Conservation (phyloP, 73 alveolate species). For the Effrenium voratum region DNA sequence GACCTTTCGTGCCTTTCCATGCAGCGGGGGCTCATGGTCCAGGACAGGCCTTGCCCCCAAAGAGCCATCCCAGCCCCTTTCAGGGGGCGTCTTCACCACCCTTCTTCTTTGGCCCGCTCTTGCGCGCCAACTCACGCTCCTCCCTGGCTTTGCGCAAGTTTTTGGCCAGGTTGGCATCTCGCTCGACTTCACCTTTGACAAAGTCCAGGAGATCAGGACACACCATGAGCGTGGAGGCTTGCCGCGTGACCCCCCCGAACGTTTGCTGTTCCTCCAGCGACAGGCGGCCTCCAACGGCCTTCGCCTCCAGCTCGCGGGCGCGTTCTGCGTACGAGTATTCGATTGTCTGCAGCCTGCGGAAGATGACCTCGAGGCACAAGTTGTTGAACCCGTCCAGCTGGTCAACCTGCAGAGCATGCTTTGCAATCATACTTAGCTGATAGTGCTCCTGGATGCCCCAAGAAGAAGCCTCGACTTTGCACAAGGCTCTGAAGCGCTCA, state of each 20-base stretch:
- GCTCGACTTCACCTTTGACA: slow-evolving; percentile 2
- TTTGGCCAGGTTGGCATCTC: slow-evolving; percentile 23
- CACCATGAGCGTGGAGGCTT: background rate
- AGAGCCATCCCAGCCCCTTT: background rate
- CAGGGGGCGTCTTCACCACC: slow-evolving; percentile 9
- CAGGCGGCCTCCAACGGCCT: background rate
- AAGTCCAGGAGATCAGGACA: background rate
- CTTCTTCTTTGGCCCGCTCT: background rate
- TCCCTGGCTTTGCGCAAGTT: background rate
- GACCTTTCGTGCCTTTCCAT: background rate
- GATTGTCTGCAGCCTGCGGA: slow-evolving; percentile 17
- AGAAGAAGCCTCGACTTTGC: background rate
- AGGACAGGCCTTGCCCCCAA: background rate
- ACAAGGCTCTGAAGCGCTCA: background rate
- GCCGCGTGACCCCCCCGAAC: background rate
- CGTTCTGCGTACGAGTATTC: background rate
- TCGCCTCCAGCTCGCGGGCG: slow-evolving; percentile 1
- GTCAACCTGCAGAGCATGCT: slow-evolving; percentile 3
- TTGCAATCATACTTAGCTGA: background rate
- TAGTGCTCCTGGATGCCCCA: slow-evolving; percentile 43
- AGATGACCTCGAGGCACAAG: background rate
- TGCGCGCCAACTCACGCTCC: slow-evolving; percentile 20
- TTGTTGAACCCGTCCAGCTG: background rate
- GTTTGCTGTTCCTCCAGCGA: slow-evolving; percentile 10
- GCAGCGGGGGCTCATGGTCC: background rate